Evolutionary conservation across 2,329 filamentous ascomycete genomes (phyloP), one percentile per base, ranked within the genome.

Genomic region (Arthrobotrys sphaeroides): DNA sequence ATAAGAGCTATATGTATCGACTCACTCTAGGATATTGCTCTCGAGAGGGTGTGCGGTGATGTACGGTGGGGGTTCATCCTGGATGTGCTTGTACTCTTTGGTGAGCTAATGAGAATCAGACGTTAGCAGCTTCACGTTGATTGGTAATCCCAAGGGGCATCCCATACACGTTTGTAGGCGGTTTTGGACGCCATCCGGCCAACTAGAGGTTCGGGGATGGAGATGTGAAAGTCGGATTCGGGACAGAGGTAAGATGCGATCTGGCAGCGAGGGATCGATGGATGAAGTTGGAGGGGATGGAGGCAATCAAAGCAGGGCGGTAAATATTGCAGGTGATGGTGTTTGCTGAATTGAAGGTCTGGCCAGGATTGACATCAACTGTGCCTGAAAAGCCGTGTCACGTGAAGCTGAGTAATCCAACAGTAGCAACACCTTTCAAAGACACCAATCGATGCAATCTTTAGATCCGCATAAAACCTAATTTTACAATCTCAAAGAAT

Each of bases 31-130:
- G 78, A 97, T 97, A 82, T 97, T 97, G 43, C 88, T 87, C 78
- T 97, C 94, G 40, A 93, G 96, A 9, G 93, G 93, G 81, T 97
- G 93, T 12, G 94, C 93, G 59, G 88, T 86, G 80, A 97, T 96
- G 84, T 92, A 96, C 62, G 93, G 93, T 36, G 93, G 93, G 9
- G 94, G 93, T 80, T 93, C 94, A 80, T 88, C 86, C 80, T 87
- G 85, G 76, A 90, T 89, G 77, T 86, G 84, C 82, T 87, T 85
- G 81, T 90, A 90, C 83, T 90, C 88, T 76, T 87, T 86, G 66
- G 87, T 88, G 73, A 90, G 85, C 86, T 87, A 60, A 31, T n/a
- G 53, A 10, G 18, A 33, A 51, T 42, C 51, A 38, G 5, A 64
- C 12, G 40, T 78, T 40, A 57, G 67, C 33, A 59, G 45, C 47